phyloP scores from a whole-genome alignment of 345 rosid genomes.

The Pistacia vera region DNA sequence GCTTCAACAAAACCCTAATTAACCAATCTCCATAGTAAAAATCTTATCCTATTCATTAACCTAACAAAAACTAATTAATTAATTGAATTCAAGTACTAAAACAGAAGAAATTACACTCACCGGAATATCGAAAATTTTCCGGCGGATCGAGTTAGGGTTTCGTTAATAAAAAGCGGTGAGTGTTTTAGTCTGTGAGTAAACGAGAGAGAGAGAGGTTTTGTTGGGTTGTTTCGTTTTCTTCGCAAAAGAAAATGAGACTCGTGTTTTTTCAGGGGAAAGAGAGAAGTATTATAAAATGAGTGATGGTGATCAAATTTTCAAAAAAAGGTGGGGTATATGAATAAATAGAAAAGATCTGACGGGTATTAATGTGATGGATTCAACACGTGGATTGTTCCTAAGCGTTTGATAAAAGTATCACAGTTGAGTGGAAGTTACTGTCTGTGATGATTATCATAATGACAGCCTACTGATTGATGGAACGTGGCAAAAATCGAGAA shows the following conservation, averaged over 20 bases:
- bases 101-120: constrained; percentile 38
- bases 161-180: constrained; percentile 42
- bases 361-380: background rate
- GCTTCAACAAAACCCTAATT: constrained; percentile 36
- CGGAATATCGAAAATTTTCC: constrained; percentile 43
- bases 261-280: background rate
- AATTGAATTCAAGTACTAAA: background rate
- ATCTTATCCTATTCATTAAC: constrained; percentile 8
- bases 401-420: constrained; percentile 3
- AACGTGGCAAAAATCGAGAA: background rate
- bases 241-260: constrained; percentile 17
- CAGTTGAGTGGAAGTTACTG: background rate
- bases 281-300: constrained; percentile 21
- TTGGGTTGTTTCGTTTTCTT: constrained; percentile 18
- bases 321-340: constrained; percentile 18
- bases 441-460: background rate
- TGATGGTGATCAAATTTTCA: constrained; percentile 29
- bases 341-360: constrained; percentile 31
- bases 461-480: background rate
- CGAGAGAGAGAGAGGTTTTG: constrained; percentile 16
- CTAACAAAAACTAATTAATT: constrained; percentile 9
- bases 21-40: constrained; percentile 7
- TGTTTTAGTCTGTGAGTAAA: background rate
- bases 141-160: constrained; percentile 77
- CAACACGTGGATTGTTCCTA: constrained; percentile 28